Conservation (phyloP, 345 rosid species). For the Populus ilicifolia region DNA sequence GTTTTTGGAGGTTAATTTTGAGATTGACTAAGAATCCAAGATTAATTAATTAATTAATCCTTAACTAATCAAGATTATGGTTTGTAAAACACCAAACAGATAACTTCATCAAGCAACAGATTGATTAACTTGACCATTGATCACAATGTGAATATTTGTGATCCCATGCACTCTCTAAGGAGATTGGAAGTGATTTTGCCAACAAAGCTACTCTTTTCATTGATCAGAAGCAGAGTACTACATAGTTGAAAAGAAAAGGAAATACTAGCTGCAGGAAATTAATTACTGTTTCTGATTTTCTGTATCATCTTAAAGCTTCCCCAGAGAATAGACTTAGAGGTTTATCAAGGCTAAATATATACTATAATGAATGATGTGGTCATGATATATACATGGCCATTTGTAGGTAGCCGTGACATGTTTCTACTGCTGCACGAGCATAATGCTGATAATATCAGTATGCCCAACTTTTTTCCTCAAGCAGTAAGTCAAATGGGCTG, state of each 20-base stretch:
- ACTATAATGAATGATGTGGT: no score
- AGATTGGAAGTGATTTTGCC: no score
- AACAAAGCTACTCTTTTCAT: neutral
- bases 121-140: no score
- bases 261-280: neutral
- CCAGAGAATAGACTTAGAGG: neutral
- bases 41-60: neutral
- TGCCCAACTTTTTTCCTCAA: neutral
- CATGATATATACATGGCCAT: neutral
- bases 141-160: no score
- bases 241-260: neutral
- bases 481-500: neutral
- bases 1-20: constrained; percentile 18
- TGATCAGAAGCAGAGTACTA: neutral
- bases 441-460: neutral
- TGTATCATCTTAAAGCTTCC: neutral
- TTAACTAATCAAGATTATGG: neutral
- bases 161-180: no score
- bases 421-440: neutral
- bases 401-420: neutral
- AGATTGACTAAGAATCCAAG: neutral
- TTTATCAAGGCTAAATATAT: neutral
- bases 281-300: neutral
- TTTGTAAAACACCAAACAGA: neutral
- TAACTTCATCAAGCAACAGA: neutral